phyloP scores from a whole-genome alignment of 768 basidiomycete genomes.

The Rhizopogon vulgaris region DNA sequence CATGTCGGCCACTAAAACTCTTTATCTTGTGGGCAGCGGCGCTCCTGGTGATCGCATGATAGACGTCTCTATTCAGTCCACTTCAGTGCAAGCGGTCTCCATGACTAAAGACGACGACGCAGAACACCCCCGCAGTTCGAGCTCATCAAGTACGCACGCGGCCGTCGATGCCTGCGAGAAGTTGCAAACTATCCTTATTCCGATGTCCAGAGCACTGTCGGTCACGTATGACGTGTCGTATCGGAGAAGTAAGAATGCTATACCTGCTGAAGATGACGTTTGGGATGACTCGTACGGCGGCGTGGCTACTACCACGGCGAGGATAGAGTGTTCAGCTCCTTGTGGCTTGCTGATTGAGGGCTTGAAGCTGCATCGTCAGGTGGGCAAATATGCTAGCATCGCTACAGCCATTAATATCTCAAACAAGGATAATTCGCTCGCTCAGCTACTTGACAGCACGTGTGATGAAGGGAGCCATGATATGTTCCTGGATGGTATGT shows the following conservation, averaged over 20 bases:
- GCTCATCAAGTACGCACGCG: conserved; percentile 12
- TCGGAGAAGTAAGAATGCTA: conserved; percentile 32
- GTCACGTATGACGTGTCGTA: conserved; percentile 52
- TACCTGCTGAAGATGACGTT: conserved; percentile 44
- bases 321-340: conserved; percentile 48
- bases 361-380: conserved; percentile 42
- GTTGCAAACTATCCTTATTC: conserved; percentile 59
- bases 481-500: conserved; percentile 42
- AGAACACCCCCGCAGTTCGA: conserved; percentile 4
- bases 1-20: conserved; percentile 48
- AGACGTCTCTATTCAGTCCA: conserved; percentile 77
- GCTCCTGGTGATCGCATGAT: conserved; percentile 65
- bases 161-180: conserved; percentile 43
- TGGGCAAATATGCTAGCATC: conserved; percentile 19
- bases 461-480: conserved; percentile 38
- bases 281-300: conserved; percentile 48
- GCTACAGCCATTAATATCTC: neutral
- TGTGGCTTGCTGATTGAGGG: conserved; percentile 50
- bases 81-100: conserved; percentile 16
- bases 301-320: conserved; percentile 51
- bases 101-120: neutral
- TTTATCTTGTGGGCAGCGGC: conserved; percentile 58
- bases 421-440: conserved; percentile 36
- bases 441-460: conserved; percentile 48
- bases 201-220: conserved; percentile 58